Evolutionary conservation across 2,329 filamentous ascomycete genomes (phyloP), one percentile per base, ranked within the genome.

Genomic region (Pestalotiopsis fici): DNA sequence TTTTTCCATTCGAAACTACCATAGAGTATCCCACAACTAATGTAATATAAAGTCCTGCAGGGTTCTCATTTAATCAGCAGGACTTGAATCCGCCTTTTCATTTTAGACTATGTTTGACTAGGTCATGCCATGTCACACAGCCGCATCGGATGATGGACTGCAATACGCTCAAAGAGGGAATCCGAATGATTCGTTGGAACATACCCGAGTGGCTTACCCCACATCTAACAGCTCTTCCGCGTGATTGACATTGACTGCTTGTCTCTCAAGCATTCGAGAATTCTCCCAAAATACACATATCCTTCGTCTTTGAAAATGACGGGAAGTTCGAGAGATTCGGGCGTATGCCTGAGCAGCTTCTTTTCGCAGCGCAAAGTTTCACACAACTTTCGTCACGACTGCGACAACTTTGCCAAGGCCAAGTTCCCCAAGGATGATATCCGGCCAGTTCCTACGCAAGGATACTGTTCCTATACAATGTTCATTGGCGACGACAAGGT

Each of bases 381-480:
- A 3, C 4, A 67, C 15, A 70, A 62, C 15, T 69, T 71, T n/a
- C 75, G 73, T 60, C 67, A 73, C 9, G 70, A 74, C 39, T 77
- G 77, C 72, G 74, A 82, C 64, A 69, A 70, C 3, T 80, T 82
- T 60, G 76, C 78, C 15, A 68, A 66, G 50, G 64, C 73, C 18
- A 71, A 69, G 0, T 83, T 81, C 61, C 57, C 57, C 18, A 76
- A 79, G 0, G 63, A 67, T n/a, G 64, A 71, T 3, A 72, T 82
- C 28, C 69, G 71, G 3, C 76, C 80, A 2, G 76, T 77, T 7
- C 71, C 77, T 6, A 77, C 77, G 4, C 85, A 87, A 69, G 85
- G 85, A 21, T 86, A 84, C 69, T 88, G 85, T 69, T 87, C 85
- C 2, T 82, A 86, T 70, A 87, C 85, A 0, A 68, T 87, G 6